Percentiles rank a stretch among this genome's conserved stretches.
Conservation (phyloP, 805 yeast genomes). For the Spathaspora sp. region DNA sequence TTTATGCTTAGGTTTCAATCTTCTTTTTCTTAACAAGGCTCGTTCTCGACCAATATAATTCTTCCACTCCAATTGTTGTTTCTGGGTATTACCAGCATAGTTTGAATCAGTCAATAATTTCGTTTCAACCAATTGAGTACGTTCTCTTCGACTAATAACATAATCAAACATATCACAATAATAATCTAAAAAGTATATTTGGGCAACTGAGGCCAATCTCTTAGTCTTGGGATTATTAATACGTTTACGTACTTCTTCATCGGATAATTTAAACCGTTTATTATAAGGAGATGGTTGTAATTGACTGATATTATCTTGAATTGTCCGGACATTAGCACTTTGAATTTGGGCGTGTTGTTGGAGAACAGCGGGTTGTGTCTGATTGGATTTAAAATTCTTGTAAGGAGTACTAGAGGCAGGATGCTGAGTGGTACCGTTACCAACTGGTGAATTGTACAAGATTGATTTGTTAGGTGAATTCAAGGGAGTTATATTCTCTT, state of each 20-base stretch:
- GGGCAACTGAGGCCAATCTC: slow-evolving; percentile 86
- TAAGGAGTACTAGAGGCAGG: slow-evolving; percentile 3
- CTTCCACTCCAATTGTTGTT: slow-evolving; percentile 56
- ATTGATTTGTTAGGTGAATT: slow-evolving; percentile 34
- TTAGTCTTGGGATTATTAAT: slow-evolving; percentile 75
- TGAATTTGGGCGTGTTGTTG: slow-evolving; percentile 12
- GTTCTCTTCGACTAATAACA: slow-evolving; percentile 78
- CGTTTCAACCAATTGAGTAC: slow-evolving; percentile 66
- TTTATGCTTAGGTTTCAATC: slow-evolving; percentile 88
- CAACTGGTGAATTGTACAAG: slow-evolving; percentile 26
- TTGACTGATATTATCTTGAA: slow-evolving; percentile 28
- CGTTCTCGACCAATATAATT: slow-evolving; percentile 82
- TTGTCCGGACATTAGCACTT: slow-evolving; percentile 7
- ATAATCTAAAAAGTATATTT: slow-evolving; percentile 89
- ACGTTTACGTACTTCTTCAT: slow-evolving; percentile 50
- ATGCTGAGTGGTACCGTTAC: background rate
- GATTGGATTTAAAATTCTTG: slow-evolving; percentile 5
- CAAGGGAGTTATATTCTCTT: slow-evolving; percentile 35
- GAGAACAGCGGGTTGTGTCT: background rate
- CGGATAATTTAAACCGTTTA: slow-evolving; percentile 15
- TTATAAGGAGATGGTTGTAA: slow-evolving; percentile 23
- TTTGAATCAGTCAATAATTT: slow-evolving; percentile 53
- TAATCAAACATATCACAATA: slow-evolving; percentile 96
- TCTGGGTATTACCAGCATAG: slow-evolving; percentile 24
- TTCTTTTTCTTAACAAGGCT: slow-evolving; percentile 77